Evolutionary conservation across 768 basidiomycete species (phyloP).

Genomic region (Rhizopogon sp.): DNA sequence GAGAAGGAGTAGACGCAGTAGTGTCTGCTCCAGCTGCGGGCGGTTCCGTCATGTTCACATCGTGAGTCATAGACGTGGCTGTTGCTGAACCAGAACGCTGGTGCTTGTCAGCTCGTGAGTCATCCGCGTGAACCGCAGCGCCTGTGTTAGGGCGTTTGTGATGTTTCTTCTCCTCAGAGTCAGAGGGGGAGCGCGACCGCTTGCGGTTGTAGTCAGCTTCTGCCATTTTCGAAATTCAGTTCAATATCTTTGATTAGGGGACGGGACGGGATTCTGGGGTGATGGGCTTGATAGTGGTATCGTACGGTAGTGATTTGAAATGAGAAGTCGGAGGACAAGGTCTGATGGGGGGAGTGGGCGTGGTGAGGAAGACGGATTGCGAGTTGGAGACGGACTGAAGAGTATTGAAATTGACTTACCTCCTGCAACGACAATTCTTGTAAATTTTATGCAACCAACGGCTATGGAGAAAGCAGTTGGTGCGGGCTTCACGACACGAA

Average conservation of each 20-base stretch:
- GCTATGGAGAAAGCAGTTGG: background rate
- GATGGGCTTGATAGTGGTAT: slow-evolving; percentile 39
- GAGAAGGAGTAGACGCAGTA: slow-evolving; percentile 56
- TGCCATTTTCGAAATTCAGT: slow-evolving; percentile 71
- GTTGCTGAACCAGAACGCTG: slow-evolving; percentile 38
- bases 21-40: slow-evolving; percentile 34
- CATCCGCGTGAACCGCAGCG: slow-evolving; percentile 57
- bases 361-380: slow-evolving; percentile 55
- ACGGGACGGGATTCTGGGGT: slow-evolving; percentile 36
- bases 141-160: slow-evolving; percentile 85
- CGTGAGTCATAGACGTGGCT: slow-evolving; percentile 37
- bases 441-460: background rate
- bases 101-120: slow-evolving; percentile 44
- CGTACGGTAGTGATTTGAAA: slow-evolving; percentile 32
- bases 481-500: too few species aligned
- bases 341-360: slow-evolving; percentile 51
- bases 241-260: slow-evolving; percentile 28
- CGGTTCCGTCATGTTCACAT: slow-evolving; percentile 63
- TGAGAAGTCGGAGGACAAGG: slow-evolving; percentile 32
- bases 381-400: slow-evolving; percentile 42
- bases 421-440: slow-evolving; percentile 1
- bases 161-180: slow-evolving; percentile 73
- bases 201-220: slow-evolving; percentile 82
- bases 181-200: slow-evolving; percentile 82
- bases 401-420: slow-evolving; percentile 31